Evolutionary conservation across 805 yeast genomes (phyloP), one percentile per base, ranked within the genome.

Genomic region (Ogataea saltuana): DNA sequence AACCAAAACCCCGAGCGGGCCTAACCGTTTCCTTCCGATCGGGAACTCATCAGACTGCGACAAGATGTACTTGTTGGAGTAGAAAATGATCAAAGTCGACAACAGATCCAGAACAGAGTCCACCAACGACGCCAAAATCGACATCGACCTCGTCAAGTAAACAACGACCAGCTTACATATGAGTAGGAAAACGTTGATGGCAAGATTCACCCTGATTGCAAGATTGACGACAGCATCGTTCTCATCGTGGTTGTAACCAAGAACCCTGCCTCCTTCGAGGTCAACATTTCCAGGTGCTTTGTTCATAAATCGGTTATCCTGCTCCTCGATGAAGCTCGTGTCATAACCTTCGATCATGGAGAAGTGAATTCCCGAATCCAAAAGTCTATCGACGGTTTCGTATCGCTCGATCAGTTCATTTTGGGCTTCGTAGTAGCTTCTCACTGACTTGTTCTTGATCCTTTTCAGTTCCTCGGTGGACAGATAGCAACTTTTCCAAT

Each of bases 1-100:
- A 2, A 85, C 79, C 45, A 86, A 69, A 13, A 85, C 84, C 0
- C 95, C 93, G 43, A 85, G 71, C 1, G 95, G 95, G 57, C 85
- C 93, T 28, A 85, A 66, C 48, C 89, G 73, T 28, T 80, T 71
- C 35, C 86, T 69, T 3, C 95, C 95, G 18, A 86, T 78, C 0
- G 95, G 95, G 53, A 76, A 80, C 21, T 65, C 64, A 2, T 51
- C 38, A 1, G 62, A 55, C 20, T 48, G 45, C 11, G 67, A 65
- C 8, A 67, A 62, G 3, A 83, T 73, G 42, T 74, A 64, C 46
- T 65, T 67, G 50, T 85, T 81, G 40, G 85, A 77, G 34, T 75
- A 59, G 64, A 71, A 85, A 38, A 86, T 86, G 51, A 86, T 85
- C 45, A 83, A 67, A 0, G 93, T 85, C 13, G 90, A 84, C 42